Conservation (phyloP, 179 eudicot genomes). For the Drosera spatulata region DNA sequence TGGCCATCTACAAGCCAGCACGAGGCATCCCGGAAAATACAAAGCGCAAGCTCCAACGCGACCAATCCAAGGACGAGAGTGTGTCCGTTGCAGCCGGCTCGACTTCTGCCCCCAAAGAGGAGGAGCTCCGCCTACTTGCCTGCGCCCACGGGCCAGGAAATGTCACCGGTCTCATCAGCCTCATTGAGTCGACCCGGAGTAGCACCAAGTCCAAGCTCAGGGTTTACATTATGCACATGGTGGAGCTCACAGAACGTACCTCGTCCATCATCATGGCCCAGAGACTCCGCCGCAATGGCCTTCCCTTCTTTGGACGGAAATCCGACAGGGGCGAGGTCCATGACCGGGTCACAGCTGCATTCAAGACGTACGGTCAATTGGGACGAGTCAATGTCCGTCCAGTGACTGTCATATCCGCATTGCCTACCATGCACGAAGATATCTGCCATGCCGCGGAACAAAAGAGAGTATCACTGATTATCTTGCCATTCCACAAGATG, state of each 20-base stretch:
- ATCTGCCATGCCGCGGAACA: constrained; percentile 55
- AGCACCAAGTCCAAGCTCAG: constrained; percentile 33
- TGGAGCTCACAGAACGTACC: constrained; percentile 60
- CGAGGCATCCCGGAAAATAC: constrained; percentile 5
- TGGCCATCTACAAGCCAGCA: constrained; percentile 60
- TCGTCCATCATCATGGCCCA: constrained; percentile 69
- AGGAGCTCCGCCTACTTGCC: constrained; percentile 26
- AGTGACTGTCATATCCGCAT: constrained; percentile 35
- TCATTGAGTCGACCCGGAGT: constrained; percentile 47
- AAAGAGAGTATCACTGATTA: constrained; percentile 40
- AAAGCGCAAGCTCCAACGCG: constrained; percentile 21
- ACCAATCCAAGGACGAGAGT: background rate
- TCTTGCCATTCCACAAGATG: constrained; percentile 63
- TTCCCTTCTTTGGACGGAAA: constrained; percentile 28
- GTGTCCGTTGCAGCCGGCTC: constrained; percentile 10
- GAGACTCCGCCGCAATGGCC: constrained; percentile 48
- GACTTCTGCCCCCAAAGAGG: constrained; percentile 1
- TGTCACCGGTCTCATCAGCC: constrained; percentile 48
- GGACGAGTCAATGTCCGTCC: constrained; percentile 49
- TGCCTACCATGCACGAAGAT: constrained; percentile 62
- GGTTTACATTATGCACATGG: constrained; percentile 64
- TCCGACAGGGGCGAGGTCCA: constrained; percentile 24
- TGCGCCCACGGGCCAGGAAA: constrained; percentile 57
- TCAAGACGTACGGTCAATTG: constrained; percentile 45
- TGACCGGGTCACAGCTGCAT: constrained; percentile 47